Evolutionary conservation across 352 stramenopile genomes (phyloP), one percentile per base, ranked within the genome.

Genomic region (Aphanomyces euteiches): DNA sequence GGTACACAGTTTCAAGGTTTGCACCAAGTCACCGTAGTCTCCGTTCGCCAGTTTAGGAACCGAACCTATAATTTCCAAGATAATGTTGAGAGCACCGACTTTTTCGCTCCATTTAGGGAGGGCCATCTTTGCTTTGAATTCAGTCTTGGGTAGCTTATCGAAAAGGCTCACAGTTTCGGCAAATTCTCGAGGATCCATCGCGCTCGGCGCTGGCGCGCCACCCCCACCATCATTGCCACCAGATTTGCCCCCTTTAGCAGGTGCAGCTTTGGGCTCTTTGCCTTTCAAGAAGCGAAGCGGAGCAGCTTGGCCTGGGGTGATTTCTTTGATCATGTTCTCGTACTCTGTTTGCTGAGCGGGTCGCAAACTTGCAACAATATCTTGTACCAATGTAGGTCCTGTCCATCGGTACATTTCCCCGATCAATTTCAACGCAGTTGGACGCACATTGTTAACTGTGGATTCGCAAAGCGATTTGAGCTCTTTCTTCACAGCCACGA

Each of bases 21-120:
- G 86, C 57, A 96, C 85, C 10, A 96, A 76, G 72, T 96, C 88
- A 69, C 91, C 90, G 72, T 90, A 96, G 17, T 96, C 88, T 17
- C 86, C 88, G 61, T 90, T 90, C 28, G 87, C 85, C 19, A 96
- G 78, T 73, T 96, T 96, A 5, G 88, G 88, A 19, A 96, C 77
- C 4, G 87, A 79, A 1, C 88, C 88, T 66, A 94, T 90, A 50
- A 86, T 40, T 19, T 94, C 86, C 37, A 96, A 61, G n/a, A 96
- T 79, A 69, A 94, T 93, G 61, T 94, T 91, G 12, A 96, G 66
- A 2, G 82, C 87, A 69, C 85, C 88, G 12, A 96, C 87, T 66
- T 94, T 94, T 72, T 92, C 83, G 45, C 87, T 96, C 88, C 88
- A 96, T 67, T 96, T 96, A 5, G 87, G 78, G 21, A 84, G 59